A percentile compares a stretch with the other conserved stretches of the same genome.
These are phyloP conservation scores for Epichloe glyceriae DNA, from an alignment of 2,329 filamentous ascomycete genomes.

Conservation along the genomic window DNA sequence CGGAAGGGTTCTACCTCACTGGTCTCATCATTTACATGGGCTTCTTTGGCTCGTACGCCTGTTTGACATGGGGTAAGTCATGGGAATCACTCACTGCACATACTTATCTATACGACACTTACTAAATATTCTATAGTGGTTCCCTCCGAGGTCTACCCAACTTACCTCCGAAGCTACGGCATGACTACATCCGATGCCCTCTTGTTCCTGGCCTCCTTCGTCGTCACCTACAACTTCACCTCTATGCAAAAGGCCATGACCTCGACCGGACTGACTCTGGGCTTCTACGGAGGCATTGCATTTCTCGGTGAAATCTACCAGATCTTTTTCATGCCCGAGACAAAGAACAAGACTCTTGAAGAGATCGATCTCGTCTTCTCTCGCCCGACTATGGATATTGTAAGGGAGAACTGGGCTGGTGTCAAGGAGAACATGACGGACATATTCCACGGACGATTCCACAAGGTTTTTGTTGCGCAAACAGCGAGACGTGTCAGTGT, in stretches of 20 bases:
- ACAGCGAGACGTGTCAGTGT: constrained; percentile 8
- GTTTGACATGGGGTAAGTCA: constrained; percentile 39
- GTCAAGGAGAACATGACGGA: constrained; percentile 19
- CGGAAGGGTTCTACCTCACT: constrained; percentile 49
- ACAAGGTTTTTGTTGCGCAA: constrained; percentile 13
- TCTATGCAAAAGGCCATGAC: constrained; percentile 58
- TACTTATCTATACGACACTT: too few species aligned
- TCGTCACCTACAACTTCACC: constrained; percentile 65
- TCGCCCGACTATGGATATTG: constrained; percentile 48
- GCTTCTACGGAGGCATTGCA: constrained; percentile 64
- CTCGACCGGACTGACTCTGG: constrained; percentile 50
- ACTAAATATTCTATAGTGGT: constrained; percentile 27
- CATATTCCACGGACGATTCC: constrained; percentile 11
- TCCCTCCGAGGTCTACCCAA: constrained; percentile 58
- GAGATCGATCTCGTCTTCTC: constrained; percentile 59
- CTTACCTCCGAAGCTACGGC: constrained; percentile 58
- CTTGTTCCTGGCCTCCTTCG: constrained; percentile 58
- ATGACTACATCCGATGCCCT: constrained; percentile 59
- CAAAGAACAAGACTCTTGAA: constrained; percentile 54
- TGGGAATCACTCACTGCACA: not conserved
- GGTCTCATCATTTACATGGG: constrained; percentile 57
- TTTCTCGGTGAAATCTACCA: constrained; percentile 60
- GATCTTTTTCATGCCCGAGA: constrained; percentile 64
- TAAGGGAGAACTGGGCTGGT: constrained; percentile 39
- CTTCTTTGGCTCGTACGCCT: constrained; percentile 55